Evolutionary conservation across 2,329 filamentous ascomycete genomes (phyloP).

Genomic region (Ophiocordyceps robertsii): DNA sequence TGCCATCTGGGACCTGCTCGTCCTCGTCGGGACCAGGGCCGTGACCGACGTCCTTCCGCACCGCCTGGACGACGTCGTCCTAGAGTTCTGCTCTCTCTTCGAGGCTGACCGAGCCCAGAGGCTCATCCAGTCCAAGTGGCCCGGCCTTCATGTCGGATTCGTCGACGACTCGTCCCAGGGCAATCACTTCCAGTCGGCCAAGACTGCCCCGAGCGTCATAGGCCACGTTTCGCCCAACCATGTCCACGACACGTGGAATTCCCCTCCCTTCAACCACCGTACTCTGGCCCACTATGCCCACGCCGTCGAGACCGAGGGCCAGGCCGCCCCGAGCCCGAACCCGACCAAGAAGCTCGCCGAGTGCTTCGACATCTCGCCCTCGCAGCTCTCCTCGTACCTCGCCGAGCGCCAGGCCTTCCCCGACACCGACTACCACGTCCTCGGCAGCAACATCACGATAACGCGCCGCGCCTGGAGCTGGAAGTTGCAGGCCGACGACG

Average conservation of each 20-base stretch:
- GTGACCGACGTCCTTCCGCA: conserved; percentile 2
- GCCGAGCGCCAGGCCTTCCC: conserved; percentile 1
- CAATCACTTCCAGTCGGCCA: too few relatives aligned
- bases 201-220: too few relatives aligned
- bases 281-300: too few relatives aligned
- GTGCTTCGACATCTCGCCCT: conserved; percentile 2
- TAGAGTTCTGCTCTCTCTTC: conserved; percentile 10
- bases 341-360: conserved; percentile 1
- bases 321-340: not conserved
- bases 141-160: not conserved
- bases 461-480: conserved; percentile 7
- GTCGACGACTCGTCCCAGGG: not conserved
- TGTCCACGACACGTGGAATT: too few relatives aligned
- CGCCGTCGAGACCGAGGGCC: too few relatives aligned
- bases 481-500: conserved; percentile 5
- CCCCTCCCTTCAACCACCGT: too few relatives aligned
- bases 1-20: conserved; percentile 9
- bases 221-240: too few relatives aligned
- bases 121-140: not conserved
- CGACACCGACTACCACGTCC: conserved; percentile 4
- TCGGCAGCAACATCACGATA: conserved; percentile 7
- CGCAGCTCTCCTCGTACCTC: conserved; percentile 4
- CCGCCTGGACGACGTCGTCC: not conserved
- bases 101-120: conserved; percentile 2
- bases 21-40: conserved; percentile 2